Evolutionary conservation across 2,329 filamentous ascomycete species (phyloP).

Genomic region (Aspergillus sp.): DNA sequence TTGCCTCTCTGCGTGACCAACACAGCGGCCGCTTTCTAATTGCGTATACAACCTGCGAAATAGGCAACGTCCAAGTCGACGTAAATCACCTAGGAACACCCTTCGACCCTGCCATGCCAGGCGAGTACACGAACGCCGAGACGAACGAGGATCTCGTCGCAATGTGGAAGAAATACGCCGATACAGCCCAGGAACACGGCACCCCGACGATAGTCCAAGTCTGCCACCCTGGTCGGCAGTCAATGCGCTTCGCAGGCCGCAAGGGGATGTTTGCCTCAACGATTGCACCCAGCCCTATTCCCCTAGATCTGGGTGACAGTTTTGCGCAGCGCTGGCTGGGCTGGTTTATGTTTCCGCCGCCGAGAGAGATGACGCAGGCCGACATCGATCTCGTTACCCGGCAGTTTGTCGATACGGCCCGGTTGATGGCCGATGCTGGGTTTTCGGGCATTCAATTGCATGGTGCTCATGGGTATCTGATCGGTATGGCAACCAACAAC

Average conservation of each 20-base stretch:
- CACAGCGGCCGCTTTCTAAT: not conserved
- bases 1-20: slow-evolving; percentile 15
- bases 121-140: slow-evolving; percentile 26
- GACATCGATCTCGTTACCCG: slow-evolving; percentile 57
- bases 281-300: slow-evolving; percentile 42
- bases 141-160: slow-evolving; percentile 20
- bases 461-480: slow-evolving; percentile 53
- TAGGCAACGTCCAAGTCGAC: slow-evolving; percentile 47
- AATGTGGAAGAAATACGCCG: slow-evolving; percentile 31
- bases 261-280: slow-evolving; percentile 32
- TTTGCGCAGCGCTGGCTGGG: slow-evolving; percentile 35
- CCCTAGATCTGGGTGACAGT: slow-evolving; percentile 40
- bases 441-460: slow-evolving; percentile 58
- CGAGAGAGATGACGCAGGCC: slow-evolving; percentile 54
- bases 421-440: slow-evolving; percentile 50
- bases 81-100: slow-evolving; percentile 40
- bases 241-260: slow-evolving; percentile 39
- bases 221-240: slow-evolving; percentile 48
- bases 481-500: slow-evolving; percentile 37
- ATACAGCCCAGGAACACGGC: slow-evolving; percentile 37
- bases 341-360: slow-evolving; percentile 46
- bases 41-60: not conserved
- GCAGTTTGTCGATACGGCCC: slow-evolving; percentile 56
- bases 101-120: slow-evolving; percentile 29
- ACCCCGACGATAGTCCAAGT: slow-evolving; percentile 47